These are phyloP conservation scores for Hypoxylon fragiforme DNA, from an alignment of 495 filamentous ascomycete genomes.

Conservation along the genomic window DNA sequence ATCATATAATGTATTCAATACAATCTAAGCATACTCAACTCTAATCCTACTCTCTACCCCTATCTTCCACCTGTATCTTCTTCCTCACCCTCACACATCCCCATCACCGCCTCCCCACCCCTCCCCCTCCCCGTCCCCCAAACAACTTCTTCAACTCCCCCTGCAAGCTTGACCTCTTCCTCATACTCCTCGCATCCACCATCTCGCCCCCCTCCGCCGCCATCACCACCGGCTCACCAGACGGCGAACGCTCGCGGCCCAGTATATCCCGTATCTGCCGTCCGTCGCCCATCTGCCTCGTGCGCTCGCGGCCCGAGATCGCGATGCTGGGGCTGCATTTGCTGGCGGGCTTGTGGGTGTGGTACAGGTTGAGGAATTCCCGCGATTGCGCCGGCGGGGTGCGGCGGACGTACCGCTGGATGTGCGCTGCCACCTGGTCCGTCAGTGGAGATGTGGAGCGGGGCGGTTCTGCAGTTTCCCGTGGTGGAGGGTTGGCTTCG, in stretches of 20 bases:
- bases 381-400: conserved; percentile 29
- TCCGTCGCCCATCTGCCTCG: background rate
- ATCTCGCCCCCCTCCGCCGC: conserved; percentile 7
- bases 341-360: background rate
- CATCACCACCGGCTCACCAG: conserved; percentile 5
- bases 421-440: conserved; percentile 9
- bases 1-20: no score
- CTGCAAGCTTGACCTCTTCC: conserved; percentile 35
- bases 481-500: no score
- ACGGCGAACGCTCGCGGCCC: conserved; percentile 4
- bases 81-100: background rate
- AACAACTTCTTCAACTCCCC: conserved; percentile 44
- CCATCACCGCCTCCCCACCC: background rate
- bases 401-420: conserved; percentile 6
- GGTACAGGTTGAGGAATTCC: conserved; percentile 29
- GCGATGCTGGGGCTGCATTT: conserved; percentile 7
- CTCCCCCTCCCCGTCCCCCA: conserved; percentile 25
- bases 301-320: conserved; percentile 10
- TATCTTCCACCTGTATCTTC: background rate
- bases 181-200: conserved; percentile 15
- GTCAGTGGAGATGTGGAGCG: conserved; percentile 21
- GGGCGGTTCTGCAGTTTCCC: background rate
- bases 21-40: background rate
- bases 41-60: background rate
- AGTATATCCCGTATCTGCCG: conserved; percentile 7